A percentile compares a stretch with the other conserved stretches of the same genome.
Conservation (phyloP, 345 rosid species). For the Rhodomyrtus tomentosa region DNA sequence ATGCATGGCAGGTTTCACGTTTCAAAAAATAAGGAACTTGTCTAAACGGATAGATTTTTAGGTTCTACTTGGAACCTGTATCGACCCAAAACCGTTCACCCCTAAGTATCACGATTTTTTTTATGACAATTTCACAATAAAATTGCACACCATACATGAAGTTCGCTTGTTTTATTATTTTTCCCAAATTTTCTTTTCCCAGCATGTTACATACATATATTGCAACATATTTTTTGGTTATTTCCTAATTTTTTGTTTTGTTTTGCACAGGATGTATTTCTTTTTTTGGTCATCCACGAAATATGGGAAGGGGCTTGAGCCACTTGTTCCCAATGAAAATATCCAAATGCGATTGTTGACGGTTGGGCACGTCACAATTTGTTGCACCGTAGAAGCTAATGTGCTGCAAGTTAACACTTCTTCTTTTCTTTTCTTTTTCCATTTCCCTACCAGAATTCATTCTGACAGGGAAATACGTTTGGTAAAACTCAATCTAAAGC, state of each 20-base stretch:
- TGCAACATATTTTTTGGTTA: too few relatives aligned
- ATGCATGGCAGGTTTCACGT: too few relatives aligned
- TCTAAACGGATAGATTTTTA: too few relatives aligned
- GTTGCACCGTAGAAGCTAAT: background rate
- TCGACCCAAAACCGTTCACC: too few relatives aligned
- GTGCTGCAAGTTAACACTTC: too few relatives aligned
- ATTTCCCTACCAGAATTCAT: too few relatives aligned
- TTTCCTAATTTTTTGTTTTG: rapidly evolving
- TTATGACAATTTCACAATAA: background rate
- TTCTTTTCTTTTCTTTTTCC: too few relatives aligned
- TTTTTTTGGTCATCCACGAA: background rate
- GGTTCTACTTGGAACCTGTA: too few relatives aligned
- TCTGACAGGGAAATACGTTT: too few relatives aligned
- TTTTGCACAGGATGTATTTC: background rate
- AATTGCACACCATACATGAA: background rate
- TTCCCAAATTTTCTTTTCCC: background rate
- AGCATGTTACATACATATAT: background rate
- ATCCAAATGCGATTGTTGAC: background rate
- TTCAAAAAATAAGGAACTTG: too few relatives aligned
- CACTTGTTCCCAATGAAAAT: background rate
- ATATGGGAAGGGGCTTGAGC: background rate
- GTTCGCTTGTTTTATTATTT: background rate
- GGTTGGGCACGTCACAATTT: background rate
- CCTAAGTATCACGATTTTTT: background rate
- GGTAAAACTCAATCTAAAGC: too few relatives aligned